Evolutionary conservation across 1,139 yeast genomes (phyloP), one percentile per base, ranked within the genome.

Genomic region (Pichia sp.): DNA sequence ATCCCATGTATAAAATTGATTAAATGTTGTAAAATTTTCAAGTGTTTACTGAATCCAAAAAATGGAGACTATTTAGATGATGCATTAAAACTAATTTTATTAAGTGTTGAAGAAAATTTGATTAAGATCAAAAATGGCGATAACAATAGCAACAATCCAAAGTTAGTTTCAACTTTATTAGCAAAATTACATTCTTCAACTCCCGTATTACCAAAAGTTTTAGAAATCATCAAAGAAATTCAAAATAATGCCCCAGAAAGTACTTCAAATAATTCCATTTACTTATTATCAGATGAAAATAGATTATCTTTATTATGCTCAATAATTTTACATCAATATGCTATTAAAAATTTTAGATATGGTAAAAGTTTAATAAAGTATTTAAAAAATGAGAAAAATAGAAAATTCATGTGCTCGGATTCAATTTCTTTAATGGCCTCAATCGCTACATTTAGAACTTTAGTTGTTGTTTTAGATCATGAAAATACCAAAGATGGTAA

Each of bases 251-350:
- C 27, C 14, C 27, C 14, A 2, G 27, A 22, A 51, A 50, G 7
- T 48, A 54, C 48, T 18, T 43, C 38, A 14, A 39, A 28, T 22
- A 53, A 57, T 18, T 51, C 53, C 27, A 39, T 50, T 8, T 51
- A 52, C 29, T 56, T 63, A n/a, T 54, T 64, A 6, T 53, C 62
- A 14, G 62, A 65, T 45, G 67, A 63, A 41, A 63, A 62, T 42
- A 56, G 67, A 50, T 46, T 66, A 11, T 58, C 65, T 6, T 53
- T 66, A 42, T 56, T 66, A 2, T 65, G 68, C 48, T 58, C 63
- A 1, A 50, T 65, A 42, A 63, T 65, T 18, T 41, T 63, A 25
- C 61, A 63, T 50, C 65, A 63, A 46, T 60, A 62, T 48, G 54
- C 60, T 2, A 46, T 46, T 29, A 59, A 57, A 31, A 59, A 63